Conservation (phyloP, 2,329 filamentous ascomycete species). For the Lachnellula hyalina region DNA sequence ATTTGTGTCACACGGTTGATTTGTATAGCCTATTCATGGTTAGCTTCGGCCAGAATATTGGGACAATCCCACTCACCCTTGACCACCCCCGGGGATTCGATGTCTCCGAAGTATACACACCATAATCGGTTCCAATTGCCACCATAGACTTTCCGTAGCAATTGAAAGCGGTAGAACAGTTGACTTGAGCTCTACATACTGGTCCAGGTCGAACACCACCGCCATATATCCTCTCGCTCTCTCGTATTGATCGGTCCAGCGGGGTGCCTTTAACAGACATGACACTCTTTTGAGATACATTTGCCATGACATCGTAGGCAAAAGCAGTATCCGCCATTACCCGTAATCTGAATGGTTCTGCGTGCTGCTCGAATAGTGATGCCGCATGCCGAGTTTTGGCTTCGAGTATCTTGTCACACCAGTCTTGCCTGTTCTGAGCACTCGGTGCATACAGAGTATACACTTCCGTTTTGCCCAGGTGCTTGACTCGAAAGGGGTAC, state of each 20-base stretch:
- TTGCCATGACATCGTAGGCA: conserved; percentile 62
- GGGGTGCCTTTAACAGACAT: conserved; percentile 87
- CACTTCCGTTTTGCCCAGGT: conserved; percentile 79
- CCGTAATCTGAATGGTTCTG: conserved; percentile 86
- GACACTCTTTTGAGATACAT: conserved; percentile 53
- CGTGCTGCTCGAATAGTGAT: conserved; percentile 83
- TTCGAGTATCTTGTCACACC: conserved; percentile 90
- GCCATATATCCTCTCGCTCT: conserved; percentile 76
- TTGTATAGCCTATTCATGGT: conserved; percentile 60
- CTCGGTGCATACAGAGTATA: conserved; percentile 86
- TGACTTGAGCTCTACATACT: conserved; percentile 79
- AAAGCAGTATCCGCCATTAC: conserved; percentile 93
- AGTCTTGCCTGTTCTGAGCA: conserved; percentile 70
- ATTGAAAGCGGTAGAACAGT: conserved; percentile 88
- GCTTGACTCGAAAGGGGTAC: conserved; percentile 93
- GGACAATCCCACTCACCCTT: conserved; percentile 55
- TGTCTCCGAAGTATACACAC: conserved; percentile 84
- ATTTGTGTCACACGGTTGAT: conserved; percentile 77
- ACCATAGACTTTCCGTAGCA: conserved; percentile 81
- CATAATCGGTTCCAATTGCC: conserved; percentile 91
- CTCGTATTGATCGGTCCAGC: conserved; percentile 81
- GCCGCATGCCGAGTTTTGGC: conserved; percentile 92
- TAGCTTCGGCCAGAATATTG: conserved; percentile 6
- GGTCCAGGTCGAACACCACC: conserved; percentile 64
- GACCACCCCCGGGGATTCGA: conserved; percentile 88